A percentile compares a stretch with the other conserved stretches of the same genome.
Evolutionary conservation across 169 alveolate genomes (phyloP).

Genomic region (Toxoplasma gondii): DNA sequence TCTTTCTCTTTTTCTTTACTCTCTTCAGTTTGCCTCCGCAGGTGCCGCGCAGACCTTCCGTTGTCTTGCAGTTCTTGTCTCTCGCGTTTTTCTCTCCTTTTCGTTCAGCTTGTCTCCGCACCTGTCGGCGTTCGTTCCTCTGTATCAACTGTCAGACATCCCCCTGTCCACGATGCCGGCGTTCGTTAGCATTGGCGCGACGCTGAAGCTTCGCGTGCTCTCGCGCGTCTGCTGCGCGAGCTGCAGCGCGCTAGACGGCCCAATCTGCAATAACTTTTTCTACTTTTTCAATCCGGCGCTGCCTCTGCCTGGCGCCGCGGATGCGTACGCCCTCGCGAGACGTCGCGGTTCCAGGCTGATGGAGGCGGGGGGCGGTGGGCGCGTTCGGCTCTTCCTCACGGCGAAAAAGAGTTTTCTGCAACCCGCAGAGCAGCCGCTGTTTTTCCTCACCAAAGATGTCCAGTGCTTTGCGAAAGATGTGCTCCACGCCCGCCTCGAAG

Average conservation of each 20-base stretch:
- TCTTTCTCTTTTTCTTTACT: background rate
- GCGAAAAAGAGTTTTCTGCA: background rate
- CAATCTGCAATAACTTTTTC: background rate
- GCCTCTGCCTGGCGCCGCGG: conserved; percentile 1
- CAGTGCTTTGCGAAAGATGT: background rate
- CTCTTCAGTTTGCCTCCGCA: background rate
- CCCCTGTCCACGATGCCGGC: conserved; percentile 30
- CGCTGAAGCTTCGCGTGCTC: conserved; percentile 23
- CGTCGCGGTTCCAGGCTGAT: background rate
- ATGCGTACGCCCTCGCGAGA: background rate
- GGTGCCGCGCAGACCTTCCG: too few species aligned
- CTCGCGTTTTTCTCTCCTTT: background rate
- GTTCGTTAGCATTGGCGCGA: background rate
- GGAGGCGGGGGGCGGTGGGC: conserved; percentile 23
- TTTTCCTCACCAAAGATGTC: background rate
- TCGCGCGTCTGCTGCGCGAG: conserved; percentile 17
- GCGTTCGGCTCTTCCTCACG: background rate
- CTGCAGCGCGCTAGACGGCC: conserved; percentile 12
- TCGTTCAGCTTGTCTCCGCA: conserved; percentile 9
- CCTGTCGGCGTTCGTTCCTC: conserved; percentile 24
- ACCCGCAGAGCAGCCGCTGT: background rate
- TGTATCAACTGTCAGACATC: conserved; percentile 3
- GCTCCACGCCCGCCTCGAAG: background rate
- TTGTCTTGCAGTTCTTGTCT: too few species aligned
- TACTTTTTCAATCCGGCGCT: background rate